Percentiles rank a stretch among this genome's conserved stretches.
phyloP scores from a whole-genome alignment of 2,329 filamentous ascomycete genomes.

The Hymenoscyphus infarciens region DNA sequence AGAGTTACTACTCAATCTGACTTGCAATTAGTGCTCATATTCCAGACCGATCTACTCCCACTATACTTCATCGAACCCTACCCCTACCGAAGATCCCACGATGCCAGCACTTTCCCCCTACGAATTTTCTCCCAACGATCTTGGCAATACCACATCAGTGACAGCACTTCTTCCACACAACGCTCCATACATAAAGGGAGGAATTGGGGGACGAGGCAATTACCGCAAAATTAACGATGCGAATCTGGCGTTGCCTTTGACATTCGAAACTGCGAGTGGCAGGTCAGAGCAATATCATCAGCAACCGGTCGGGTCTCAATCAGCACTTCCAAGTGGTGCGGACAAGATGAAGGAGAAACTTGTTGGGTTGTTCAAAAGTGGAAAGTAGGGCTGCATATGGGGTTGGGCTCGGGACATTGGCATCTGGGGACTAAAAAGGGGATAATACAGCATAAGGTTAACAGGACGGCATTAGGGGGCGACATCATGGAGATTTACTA shows the following conservation, averaged over 20 bases:
- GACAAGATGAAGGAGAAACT: slow-evolving; percentile 12
- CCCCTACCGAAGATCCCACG: not conserved
- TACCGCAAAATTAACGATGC: slow-evolving; percentile 4
- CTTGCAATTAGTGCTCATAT: not conserved
- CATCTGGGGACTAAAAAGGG: no score
- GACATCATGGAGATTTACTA: no score
- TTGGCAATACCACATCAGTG: not conserved
- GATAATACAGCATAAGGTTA: no score
- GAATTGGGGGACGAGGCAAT: slow-evolving; percentile 6
- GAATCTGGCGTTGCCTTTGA: not conserved
- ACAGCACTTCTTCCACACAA: slow-evolving; percentile 5
- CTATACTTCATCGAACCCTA: not conserved
- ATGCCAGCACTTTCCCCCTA: not conserved
- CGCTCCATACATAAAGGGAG: not conserved
- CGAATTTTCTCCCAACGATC: not conserved
- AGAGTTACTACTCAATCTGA: not conserved
- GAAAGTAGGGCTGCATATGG: not conserved
- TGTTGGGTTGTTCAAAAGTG: slow-evolving; percentile 6
- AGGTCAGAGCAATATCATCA: not conserved
- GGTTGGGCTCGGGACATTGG: no score
- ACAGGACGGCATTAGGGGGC: no score
- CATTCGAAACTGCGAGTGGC: slow-evolving; percentile 7
- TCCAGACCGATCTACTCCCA: not conserved
- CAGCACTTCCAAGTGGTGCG: slow-evolving; percentile 9
- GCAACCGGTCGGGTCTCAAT: not conserved